Percentiles rank a stretch among this genome's conserved stretches.
Conservation (phyloP, 2,329 filamentous ascomycete genomes). For the Cladorrhinum sp. region DNA sequence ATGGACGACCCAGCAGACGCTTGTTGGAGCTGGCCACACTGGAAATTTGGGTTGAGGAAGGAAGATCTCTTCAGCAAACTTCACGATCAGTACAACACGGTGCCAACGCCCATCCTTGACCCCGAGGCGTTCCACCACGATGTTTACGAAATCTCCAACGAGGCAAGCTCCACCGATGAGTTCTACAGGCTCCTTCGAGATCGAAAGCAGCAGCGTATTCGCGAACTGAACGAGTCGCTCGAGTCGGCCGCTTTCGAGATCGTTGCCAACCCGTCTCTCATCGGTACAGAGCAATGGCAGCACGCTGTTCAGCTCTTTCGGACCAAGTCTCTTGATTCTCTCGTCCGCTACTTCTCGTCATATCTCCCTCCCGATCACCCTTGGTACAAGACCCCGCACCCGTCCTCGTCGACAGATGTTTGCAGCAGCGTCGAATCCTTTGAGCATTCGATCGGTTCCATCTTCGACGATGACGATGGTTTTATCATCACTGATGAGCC, state of each 20-base stretch:
- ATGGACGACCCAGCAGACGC: conserved; percentile 57
- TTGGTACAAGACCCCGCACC: conserved; percentile 37
- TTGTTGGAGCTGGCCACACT: conserved; percentile 53
- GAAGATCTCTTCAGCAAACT: conserved; percentile 56
- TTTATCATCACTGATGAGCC: conserved; percentile 47
- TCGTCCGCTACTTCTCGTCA: conserved; percentile 58
- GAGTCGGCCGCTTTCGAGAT: conserved; percentile 59
- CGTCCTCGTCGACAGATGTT: conserved; percentile 37
- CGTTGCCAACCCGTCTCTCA: conserved; percentile 56
- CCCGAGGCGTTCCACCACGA: conserved; percentile 60
- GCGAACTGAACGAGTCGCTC: conserved; percentile 54
- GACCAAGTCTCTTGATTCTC: conserved; percentile 56
- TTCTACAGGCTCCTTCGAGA: conserved; percentile 53
- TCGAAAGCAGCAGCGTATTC: conserved; percentile 52
- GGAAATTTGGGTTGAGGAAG: conserved; percentile 62
- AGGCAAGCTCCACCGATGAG: conserved; percentile 49
- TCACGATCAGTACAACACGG: conserved; percentile 59
- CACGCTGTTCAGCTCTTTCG: conserved; percentile 58
- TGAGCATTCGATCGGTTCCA: conserved; percentile 31
- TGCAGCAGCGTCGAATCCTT: conserved; percentile 36
- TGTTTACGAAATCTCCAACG: conserved; percentile 55
- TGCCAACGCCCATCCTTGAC: conserved; percentile 55
- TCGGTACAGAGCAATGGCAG: conserved; percentile 58
- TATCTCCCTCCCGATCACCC: conserved; percentile 53
- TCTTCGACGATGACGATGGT: conserved; percentile 42